Percentiles rank a stretch among this genome's conserved stretches.
Conservation (phyloP, 352 stramenopile species). For the Phytophthora megakarya region DNA sequence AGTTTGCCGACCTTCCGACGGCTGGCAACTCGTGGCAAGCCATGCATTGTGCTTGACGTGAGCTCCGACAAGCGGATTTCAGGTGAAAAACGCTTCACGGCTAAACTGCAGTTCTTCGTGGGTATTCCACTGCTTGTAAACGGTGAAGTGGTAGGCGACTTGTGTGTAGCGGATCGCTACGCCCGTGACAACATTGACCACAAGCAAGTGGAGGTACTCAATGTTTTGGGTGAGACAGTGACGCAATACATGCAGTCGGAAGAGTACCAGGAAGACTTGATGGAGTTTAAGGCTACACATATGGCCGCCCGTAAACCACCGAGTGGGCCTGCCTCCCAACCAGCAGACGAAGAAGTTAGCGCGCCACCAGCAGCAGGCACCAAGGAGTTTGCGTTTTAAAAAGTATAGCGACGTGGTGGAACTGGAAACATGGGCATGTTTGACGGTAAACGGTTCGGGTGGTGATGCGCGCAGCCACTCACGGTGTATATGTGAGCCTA, state of each 20-base stretch:
- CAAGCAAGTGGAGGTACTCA: conserved; percentile 85
- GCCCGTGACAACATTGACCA: conserved; percentile 83
- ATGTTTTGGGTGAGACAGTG: conserved; percentile 85
- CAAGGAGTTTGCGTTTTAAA: conserved; percentile 89
- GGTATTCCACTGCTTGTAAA: conserved; percentile 85
- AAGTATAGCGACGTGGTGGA: conserved; percentile 27
- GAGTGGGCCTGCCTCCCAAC: conserved; percentile 17
- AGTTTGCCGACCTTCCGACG: conserved; percentile 87
- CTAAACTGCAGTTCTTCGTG: conserved; percentile 90
- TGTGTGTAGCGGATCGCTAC: conserved; percentile 84
- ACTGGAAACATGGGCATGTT: conserved; percentile 21
- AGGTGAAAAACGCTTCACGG: conserved; percentile 81
- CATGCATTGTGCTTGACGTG: conserved; percentile 88
- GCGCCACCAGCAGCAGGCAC: conserved; percentile 30
- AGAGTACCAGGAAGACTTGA: conserved; percentile 79
- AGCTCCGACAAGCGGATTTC: conserved; percentile 89
- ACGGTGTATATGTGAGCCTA: conserved; percentile 38
- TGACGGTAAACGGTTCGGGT: conserved; percentile 6
- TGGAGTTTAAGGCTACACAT: conserved; percentile 64
- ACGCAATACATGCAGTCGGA: conserved; percentile 90
- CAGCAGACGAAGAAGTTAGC: conserved; percentile 34
- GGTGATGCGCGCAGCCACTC: conserved; percentile 12
- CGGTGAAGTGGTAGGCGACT: conserved; percentile 83
- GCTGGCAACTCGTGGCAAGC: conserved; percentile 85
- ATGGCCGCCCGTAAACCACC: conserved; percentile 25